Evolutionary conservation across 345 rosid genomes (phyloP).

Genomic region (Populus ilicifolia): DNA sequence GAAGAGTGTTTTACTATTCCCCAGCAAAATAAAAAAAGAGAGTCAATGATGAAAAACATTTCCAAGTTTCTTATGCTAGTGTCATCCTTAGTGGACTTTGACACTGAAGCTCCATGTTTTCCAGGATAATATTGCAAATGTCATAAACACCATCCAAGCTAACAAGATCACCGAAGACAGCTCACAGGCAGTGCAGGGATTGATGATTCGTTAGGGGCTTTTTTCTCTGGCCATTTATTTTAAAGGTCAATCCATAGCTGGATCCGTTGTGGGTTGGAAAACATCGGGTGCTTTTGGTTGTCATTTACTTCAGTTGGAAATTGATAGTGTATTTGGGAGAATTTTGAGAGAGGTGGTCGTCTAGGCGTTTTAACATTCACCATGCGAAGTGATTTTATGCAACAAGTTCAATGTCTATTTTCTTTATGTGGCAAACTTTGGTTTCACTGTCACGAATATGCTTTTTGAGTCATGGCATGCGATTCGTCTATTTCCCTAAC

Average conservation of each 20-base stretch:
- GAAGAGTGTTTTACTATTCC: neutral
- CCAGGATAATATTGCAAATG: constrained; percentile 65
- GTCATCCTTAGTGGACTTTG: neutral
- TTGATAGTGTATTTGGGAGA: neutral
- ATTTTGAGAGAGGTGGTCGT: neutral
- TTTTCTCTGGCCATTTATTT: neutral
- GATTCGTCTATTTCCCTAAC: neutral
- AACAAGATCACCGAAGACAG: constrained; percentile 82
- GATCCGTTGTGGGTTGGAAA: neutral
- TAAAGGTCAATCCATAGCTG: neutral
- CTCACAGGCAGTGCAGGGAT: constrained; percentile 64
- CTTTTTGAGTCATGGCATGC: neutral
- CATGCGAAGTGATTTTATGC: neutral
- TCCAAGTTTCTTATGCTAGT: neutral
- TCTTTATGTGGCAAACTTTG: neutral
- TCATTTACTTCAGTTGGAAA: neutral
- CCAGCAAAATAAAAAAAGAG: neutral
- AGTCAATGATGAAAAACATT: neutral
- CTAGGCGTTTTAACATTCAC: neutral
- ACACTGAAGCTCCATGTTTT: constrained; percentile 7
- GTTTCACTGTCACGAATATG: neutral
- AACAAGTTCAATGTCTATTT: neutral
- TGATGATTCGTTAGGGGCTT: constrained; percentile 45
- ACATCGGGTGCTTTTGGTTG: neutral
- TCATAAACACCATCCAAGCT: constrained; percentile 77